These are phyloP conservation scores for Coix lacrymajobi DNA, from an alignment of 176 grass and related monocot genomes.

Conservation along the genomic window DNA sequence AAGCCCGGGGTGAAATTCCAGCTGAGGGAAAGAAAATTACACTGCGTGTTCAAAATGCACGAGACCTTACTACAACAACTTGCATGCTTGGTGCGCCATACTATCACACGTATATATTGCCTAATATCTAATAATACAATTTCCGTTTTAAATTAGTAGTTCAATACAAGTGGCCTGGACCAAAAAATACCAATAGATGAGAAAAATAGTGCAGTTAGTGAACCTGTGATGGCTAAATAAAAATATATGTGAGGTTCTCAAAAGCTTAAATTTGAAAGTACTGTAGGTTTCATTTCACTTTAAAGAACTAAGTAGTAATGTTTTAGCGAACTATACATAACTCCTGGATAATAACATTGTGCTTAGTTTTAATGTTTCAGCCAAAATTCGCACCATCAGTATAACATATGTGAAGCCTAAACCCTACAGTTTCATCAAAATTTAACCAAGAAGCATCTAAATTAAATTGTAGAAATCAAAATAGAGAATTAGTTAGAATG, in stretches of 20 bases:
- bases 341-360: not conserved
- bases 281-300: not conserved
- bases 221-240: not conserved
- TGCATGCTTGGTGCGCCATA: not conserved
- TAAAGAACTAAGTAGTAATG: not conserved
- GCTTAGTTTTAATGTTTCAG: not conserved
- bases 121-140: not conserved
- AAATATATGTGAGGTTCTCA: not conserved
- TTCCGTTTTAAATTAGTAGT: not conserved
- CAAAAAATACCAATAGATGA: not conserved
- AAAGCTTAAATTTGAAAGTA: not conserved
- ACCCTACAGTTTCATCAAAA: not conserved
- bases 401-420: not conserved
- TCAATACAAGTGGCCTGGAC: not conserved
- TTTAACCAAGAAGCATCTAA: no score
- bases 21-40: constrained; percentile 77
- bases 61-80: constrained; percentile 54
- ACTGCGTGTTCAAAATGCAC: constrained; percentile 43
- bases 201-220: not conserved
- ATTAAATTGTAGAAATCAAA: no score
- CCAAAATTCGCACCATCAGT: not conserved
- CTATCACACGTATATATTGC: no score
- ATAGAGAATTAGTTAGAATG: no score
- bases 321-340: not conserved
- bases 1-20: constrained; percentile 95